Evolutionary conservation across 495 filamentous ascomycete genomes (phyloP), one percentile per base, ranked within the genome.

Genomic region (Rhypophila decipiens): DNA sequence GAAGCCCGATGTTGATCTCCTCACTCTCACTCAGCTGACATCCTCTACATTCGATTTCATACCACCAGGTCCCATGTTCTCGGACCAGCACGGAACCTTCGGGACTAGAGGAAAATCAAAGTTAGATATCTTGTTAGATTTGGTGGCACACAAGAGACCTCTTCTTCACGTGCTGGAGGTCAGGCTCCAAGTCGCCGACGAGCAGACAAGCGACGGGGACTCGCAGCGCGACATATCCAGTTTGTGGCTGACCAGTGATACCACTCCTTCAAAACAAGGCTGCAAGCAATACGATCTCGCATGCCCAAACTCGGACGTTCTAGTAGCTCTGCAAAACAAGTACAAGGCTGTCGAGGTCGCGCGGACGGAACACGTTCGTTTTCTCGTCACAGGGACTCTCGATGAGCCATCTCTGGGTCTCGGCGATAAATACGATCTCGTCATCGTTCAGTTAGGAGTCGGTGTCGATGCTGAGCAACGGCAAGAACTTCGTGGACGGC

Each of bases 111-210:
- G n/a, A n/a, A n/a, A n/a, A n/a, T n/a, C n/a, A n/a, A 27, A 39
- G 42, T 2, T 46, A 20, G 37, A 33, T 18, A 15, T 23, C 10
- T 10, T 64, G 19, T 44, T 65, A 4, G 63, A 66, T 40, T 35
- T 62, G 1, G 31, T 62, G 11, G 55, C 62, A 2, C 57, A 67
- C 37, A 69, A 66, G 39, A 60, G 44, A 15, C 64, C 66, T 4
- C 27, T 4, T 10, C 39, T 67, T 5, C 53, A 43, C 21, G 50
- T 67, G 13, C n/a, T 67, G 10, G 64, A 67, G 42, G 27, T 63
- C 19, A 57, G 52, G 13, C 34, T 60, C 7, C 19, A 53, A 24
- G 5, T 27, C 5, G 47, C 22, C 18, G 53, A 57, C 44, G 18
- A 5, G 10, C 5, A 9, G 10, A 11, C 7, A 7, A 13, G 27